phyloP scores from a whole-genome alignment of 106 monocot genomes.

The Dioscorea alata region DNA sequence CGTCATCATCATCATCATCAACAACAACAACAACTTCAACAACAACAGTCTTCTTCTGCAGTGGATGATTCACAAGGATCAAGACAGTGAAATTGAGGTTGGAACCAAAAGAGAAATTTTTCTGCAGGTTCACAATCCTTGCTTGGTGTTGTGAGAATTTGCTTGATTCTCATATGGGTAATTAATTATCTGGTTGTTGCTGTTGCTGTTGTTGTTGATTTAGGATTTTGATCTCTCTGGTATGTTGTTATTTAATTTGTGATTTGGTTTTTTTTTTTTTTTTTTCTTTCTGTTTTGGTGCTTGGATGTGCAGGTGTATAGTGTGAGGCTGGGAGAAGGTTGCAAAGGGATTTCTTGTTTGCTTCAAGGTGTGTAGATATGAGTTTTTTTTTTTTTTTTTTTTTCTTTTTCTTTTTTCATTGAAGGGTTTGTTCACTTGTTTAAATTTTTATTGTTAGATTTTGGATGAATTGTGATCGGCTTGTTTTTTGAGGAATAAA shows the following conservation, averaged over 20 bases:
- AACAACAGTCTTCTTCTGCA: neutral
- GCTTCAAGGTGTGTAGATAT: slow-evolving; percentile 6
- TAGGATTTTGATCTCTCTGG: neutral
- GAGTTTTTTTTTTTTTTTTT: neutral
- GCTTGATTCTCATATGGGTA: too few relatives aligned
- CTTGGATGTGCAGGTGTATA: neutral
- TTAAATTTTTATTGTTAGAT: neutral
- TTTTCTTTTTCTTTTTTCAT: neutral
- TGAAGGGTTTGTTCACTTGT: neutral
- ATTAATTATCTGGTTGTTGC: neutral
- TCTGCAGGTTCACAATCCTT: neutral
- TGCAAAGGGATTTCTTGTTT: neutral
- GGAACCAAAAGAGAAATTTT: neutral
- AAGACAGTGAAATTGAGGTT: neutral
- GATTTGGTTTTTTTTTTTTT: neutral
- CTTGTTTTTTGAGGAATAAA: neutral
- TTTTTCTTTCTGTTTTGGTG: neutral
- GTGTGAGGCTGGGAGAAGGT: neutral
- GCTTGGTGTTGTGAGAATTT: too few relatives aligned
- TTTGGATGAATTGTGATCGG: neutral
- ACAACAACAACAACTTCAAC: slow-evolving; percentile 7
- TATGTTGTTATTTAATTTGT: neutral
- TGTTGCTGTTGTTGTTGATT: neutral
- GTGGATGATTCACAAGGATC: slow-evolving; percentile 26
- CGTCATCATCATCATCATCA: slow-evolving; percentile 17